Evolutionary conservation across 2,329 filamentous ascomycete species (phyloP).

Genomic region (Clonostachys chloroleuca): DNA sequence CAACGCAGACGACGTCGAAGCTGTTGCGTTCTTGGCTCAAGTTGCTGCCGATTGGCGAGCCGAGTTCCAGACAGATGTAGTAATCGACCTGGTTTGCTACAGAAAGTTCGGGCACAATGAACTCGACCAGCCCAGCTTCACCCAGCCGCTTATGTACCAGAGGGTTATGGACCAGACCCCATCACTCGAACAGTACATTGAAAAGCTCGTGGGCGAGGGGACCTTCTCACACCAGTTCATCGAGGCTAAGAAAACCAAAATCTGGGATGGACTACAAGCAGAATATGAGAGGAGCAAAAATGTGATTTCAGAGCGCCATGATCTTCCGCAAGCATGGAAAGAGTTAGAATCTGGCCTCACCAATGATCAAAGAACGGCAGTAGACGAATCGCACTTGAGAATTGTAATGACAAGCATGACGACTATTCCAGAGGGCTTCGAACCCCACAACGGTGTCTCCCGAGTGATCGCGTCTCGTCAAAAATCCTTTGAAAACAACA

Average conservation of each 20-base stretch:
- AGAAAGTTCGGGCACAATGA: conserved; percentile 99
- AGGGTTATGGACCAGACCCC: conserved; percentile 80
- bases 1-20: conserved; percentile 97
- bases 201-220: conserved; percentile 86
- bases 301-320: conserved; percentile 82
- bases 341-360: conserved; percentile 30
- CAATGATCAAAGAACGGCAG: conserved; percentile 84
- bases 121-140: conserved; percentile 98
- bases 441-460: conserved; percentile 91
- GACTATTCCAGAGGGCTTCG: conserved; percentile 76
- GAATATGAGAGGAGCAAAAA: conserved; percentile 97
- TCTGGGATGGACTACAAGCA: conserved; percentile 98
- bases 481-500: conserved; percentile 84
- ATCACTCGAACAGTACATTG: conserved; percentile 85
- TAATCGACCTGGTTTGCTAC: conserved; percentile 98
- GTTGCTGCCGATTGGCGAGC: conserved; percentile 96
- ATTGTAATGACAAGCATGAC: conserved; percentile 82
- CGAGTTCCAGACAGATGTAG: conserved; percentile 97
- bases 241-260: conserved; percentile 99
- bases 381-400: conserved; percentile 68
- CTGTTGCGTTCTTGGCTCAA: conserved; percentile 97
- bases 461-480: conserved; percentile 90
- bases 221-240: conserved; percentile 97
- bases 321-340: conserved; percentile 71
- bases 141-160: conserved; percentile 99